Evolutionary conservation across 805 yeast species (phyloP).

Genomic region (Ogataea nonfermentans): DNA sequence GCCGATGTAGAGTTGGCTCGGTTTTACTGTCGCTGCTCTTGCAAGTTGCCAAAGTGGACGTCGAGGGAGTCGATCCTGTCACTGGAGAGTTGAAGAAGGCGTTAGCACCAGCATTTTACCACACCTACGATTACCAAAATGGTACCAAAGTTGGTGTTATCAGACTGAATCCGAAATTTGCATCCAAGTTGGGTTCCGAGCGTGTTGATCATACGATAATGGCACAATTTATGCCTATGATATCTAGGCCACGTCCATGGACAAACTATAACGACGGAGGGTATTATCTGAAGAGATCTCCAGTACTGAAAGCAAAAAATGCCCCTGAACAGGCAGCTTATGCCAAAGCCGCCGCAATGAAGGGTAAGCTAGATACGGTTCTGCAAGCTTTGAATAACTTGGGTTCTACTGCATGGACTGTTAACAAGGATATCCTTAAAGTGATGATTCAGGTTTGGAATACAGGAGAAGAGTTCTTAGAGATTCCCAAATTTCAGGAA

Average conservation of each 20-base stretch:
- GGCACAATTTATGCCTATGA: constrained; percentile 91
- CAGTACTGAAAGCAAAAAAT: constrained; percentile 73
- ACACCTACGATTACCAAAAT: constrained; percentile 75
- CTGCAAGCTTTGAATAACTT: constrained; percentile 81
- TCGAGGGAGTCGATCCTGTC: constrained; percentile 76
- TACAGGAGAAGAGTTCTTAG: constrained; percentile 68
- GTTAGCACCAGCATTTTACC: constrained; percentile 86
- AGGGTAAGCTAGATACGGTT: constrained; percentile 61
- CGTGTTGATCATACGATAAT: constrained; percentile 57
- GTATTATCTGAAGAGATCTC: constrained; percentile 60
- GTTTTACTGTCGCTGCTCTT: constrained; percentile 69
- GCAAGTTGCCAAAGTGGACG: constrained; percentile 80
- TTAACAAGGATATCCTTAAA: constrained; percentile 68
- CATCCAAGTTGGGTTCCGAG: constrained; percentile 65
- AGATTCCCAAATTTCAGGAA: constrained; percentile 59
- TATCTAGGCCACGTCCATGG: constrained; percentile 91
- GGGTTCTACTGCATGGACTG: constrained; percentile 91
- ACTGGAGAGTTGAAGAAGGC: constrained; percentile 67
- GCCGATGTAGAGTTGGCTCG: constrained; percentile 74
- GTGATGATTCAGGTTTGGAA: constrained; percentile 84
- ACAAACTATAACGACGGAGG: constrained; percentile 81
- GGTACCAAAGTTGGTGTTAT: constrained; percentile 83
- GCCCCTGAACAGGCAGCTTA: constrained; percentile 90
- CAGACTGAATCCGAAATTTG: constrained; percentile 67
- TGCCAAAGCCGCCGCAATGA: constrained; percentile 76